phyloP scores from a whole-genome alignment of 1,139 yeast species.

The Debaryomycetaceae sp. region DNA sequence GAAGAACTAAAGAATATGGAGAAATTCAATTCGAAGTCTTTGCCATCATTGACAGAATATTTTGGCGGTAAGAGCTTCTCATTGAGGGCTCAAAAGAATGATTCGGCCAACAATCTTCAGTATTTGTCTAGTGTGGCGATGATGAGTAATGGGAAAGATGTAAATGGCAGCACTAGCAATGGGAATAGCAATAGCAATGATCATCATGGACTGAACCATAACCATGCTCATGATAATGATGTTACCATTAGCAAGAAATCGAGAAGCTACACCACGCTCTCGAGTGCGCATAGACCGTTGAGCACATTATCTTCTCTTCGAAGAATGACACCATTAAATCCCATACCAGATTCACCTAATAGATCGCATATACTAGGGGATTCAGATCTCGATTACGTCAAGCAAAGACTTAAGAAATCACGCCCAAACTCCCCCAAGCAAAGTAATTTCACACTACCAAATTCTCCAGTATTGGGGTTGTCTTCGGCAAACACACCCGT shows the following conservation, averaged over 20 bases:
- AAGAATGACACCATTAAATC: conserved; percentile 52
- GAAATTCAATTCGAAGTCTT: conserved; percentile 45
- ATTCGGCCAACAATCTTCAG: conserved; percentile 17
- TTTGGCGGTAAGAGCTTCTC: conserved; percentile 22
- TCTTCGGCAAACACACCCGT: conserved; percentile 43
- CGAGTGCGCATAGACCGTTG: conserved; percentile 6
- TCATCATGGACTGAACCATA: background rate
- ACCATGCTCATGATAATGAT: background rate
- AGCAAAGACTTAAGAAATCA: conserved; percentile 59
- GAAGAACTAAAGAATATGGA: conserved; percentile 63
- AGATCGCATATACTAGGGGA: conserved; percentile 32
- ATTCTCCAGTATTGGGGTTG: conserved; percentile 54
- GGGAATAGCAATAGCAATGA: no score
- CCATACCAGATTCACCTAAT: conserved; percentile 9
- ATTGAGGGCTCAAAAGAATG: conserved; percentile 1
- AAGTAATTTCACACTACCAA: conserved; percentile 49
- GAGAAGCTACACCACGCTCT: conserved; percentile 12
- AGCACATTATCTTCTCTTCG: conserved; percentile 47
- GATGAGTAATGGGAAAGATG: conserved; percentile 3
- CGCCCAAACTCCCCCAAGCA: conserved; percentile 62
- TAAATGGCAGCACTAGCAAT: background rate
- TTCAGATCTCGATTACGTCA: conserved; percentile 45
- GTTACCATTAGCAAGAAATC: conserved; percentile 2
- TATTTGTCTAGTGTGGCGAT: conserved; percentile 27
- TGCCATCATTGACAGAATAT: conserved; percentile 64